Evolutionary conservation across 495 filamentous ascomycete species (phyloP).

Genomic region (Lasiosphaeria ovina): DNA sequence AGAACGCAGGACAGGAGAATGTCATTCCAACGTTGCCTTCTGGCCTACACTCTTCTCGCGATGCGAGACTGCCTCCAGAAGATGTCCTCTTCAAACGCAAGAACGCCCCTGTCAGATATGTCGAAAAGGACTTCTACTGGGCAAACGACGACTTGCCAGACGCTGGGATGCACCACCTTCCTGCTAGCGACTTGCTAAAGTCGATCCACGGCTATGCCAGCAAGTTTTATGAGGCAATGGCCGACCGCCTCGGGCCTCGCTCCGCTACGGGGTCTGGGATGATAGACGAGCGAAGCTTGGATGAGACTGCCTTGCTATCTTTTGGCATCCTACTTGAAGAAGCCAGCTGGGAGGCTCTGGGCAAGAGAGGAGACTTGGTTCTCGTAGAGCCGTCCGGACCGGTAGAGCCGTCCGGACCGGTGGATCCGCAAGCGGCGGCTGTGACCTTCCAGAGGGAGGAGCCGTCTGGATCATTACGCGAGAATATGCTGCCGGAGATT

Average conservation of each 20-base stretch:
- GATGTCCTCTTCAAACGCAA: conserved; percentile 68
- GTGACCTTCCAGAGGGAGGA: background rate
- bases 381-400: conserved; percentile 58
- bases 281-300: conserved; percentile 65
- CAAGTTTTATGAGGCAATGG: conserved; percentile 61
- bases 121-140: conserved; percentile 70
- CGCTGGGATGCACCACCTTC: conserved; percentile 47
- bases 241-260: conserved; percentile 27
- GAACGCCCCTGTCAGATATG: conserved; percentile 60
- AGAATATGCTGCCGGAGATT: too few species aligned
- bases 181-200: conserved; percentile 72
- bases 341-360: conserved; percentile 59
- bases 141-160: conserved; percentile 50
- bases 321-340: conserved; percentile 84
- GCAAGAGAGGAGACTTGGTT: conserved; percentile 69
- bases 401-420: conserved; percentile 36
- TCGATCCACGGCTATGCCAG: conserved; percentile 71
- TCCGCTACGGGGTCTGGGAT: conserved; percentile 10
- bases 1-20: conserved; percentile 37
- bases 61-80: conserved; percentile 60
- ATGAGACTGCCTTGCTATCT: conserved; percentile 80
- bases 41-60: conserved; percentile 53
- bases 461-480: too few species aligned
- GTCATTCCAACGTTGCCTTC: conserved; percentile 45
- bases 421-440: conserved; percentile 7